A percentile compares a stretch with the other conserved stretches of the same genome.
Evolutionary conservation across 495 filamentous ascomycete species (phyloP).

Genomic region (Penicillium soppii): DNA sequence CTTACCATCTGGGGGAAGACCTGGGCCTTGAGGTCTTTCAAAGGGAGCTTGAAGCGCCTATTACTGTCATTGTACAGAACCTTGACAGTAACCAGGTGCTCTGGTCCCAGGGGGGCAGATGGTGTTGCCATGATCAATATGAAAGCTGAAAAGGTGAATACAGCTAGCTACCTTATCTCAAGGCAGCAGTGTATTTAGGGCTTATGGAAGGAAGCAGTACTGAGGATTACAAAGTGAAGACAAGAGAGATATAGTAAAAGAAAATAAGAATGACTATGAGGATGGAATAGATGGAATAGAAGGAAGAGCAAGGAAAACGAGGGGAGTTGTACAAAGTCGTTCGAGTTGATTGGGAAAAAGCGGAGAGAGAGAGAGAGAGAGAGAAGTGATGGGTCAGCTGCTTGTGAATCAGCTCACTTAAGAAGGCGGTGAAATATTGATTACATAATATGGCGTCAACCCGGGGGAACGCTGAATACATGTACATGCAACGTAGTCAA

Average conservation of each 20-base stretch:
- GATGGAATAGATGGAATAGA: constrained; percentile 3
- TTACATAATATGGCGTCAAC: constrained; percentile 16
- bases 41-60: constrained; percentile 84
- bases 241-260: constrained; percentile 5
- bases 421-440: constrained; percentile 4
- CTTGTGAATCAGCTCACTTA: not conserved
- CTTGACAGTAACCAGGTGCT: constrained; percentile 84
- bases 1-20: constrained; percentile 84
- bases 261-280: constrained; percentile 11
- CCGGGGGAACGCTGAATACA: no score
- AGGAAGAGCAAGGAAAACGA: constrained; percentile 11
- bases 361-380: constrained; percentile 7
- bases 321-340: constrained; percentile 9
- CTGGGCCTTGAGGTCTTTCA: constrained; percentile 77
- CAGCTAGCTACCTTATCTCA: constrained; percentile 4
- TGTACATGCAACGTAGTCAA: no score
- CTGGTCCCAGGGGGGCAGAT: constrained; percentile 46
- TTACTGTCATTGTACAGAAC: constrained; percentile 69
- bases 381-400: no score
- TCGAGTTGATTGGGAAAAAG: constrained; percentile 10
- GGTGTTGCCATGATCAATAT: constrained; percentile 34
- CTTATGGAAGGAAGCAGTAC: not conserved
- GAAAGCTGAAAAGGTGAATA: constrained; percentile 3
- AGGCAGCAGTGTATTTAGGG: not conserved
- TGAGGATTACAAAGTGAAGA: not conserved